phyloP scores from a whole-genome alignment of 2,329 filamentous ascomycete species.

The Albophoma yamanashiensis region DNA sequence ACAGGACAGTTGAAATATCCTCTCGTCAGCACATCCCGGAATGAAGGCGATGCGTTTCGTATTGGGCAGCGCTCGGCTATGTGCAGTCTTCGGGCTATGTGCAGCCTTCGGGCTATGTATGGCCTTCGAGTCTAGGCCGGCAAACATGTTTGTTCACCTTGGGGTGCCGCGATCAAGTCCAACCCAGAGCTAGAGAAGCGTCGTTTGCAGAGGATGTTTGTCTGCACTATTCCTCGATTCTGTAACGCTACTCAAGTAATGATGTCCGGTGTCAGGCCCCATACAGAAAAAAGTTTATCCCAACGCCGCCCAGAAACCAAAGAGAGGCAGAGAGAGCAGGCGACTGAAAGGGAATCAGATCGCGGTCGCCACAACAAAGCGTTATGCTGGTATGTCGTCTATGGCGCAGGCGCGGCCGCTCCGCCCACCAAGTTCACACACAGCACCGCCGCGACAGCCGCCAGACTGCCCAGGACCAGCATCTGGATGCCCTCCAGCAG shows the following conservation, averaged over 20 bases:
- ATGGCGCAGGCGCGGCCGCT: neutral
- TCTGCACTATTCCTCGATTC: neutral
- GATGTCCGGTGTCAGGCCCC: neutral
- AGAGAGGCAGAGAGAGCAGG: neutral
- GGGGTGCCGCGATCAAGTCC: neutral
- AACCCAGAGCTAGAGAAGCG: neutral
- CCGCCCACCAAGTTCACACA: slow-evolving; percentile 16
- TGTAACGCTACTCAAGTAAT: neutral
- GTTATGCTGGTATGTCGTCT: neutral
- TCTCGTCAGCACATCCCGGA: too few relatives aligned
- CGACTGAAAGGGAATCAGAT: neutral
- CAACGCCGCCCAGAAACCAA: neutral
- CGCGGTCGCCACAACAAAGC: neutral
- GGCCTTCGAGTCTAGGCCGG: neutral
- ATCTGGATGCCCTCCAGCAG: slow-evolving; percentile 21
- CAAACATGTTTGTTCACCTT: neutral
- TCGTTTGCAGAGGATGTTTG: neutral
- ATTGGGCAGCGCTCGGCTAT: neutral
- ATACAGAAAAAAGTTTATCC: neutral
- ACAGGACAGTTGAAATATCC: too few relatives aligned
- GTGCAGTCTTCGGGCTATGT: neutral
- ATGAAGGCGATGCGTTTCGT: neutral
- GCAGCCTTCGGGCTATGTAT: too few relatives aligned
- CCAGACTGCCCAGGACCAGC: slow-evolving; percentile 21
- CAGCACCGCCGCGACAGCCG: slow-evolving; percentile 18